Evolutionary conservation across 2,329 filamentous ascomycete species (phyloP), one percentile per base, ranked within the genome.

Genomic region (Venturia carpophila): DNA sequence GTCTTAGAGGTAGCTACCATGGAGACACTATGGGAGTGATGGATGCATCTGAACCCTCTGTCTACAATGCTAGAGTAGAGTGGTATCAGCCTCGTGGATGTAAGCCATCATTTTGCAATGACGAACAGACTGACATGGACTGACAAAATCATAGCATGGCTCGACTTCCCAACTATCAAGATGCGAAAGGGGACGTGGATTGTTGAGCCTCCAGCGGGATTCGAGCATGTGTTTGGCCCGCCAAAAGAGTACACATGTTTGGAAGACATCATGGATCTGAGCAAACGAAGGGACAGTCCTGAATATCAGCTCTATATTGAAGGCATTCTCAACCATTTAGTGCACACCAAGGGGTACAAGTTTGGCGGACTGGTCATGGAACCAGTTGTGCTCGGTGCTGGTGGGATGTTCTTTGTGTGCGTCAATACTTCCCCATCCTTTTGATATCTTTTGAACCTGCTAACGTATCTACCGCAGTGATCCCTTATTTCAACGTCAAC

Each of bases 1-100:
- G 91, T 0, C 77, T 95, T 11, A 89, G 87, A 71, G 90, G 90
- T 0, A 89, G 88, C 69, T 95, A 95, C 70, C 91, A 95, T 70
- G 91, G 91, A 1, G 91, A 95, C 71, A 95, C 91, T 0, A 92
- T 95, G 60, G 91, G 91, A 0, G 90, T 89, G 0, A 94, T 95
- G 91, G 90, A 94, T 73, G 89, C 86, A 64, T 86, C 89, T 0
- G 90, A 94, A 71, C 90, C 91, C 0, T 87, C 84, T 42, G 83
- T 84, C 0, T 95, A 83, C 73, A 95, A 95, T 70, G 84, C 91
- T 70, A 91, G 91, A 72, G 88, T 92, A 0, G 90, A 94, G 71
- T 95, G 91, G 91, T 95, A 95, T 71, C 79, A 84, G 67, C 90
- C 89, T 0, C 85, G 86, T 60, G 91, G 91, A 0, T 83, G 86